These are phyloP conservation scores for Chaetomidium leptoderma DNA, from an alignment of 495 filamentous ascomycete genomes.

Conservation along the genomic window DNA sequence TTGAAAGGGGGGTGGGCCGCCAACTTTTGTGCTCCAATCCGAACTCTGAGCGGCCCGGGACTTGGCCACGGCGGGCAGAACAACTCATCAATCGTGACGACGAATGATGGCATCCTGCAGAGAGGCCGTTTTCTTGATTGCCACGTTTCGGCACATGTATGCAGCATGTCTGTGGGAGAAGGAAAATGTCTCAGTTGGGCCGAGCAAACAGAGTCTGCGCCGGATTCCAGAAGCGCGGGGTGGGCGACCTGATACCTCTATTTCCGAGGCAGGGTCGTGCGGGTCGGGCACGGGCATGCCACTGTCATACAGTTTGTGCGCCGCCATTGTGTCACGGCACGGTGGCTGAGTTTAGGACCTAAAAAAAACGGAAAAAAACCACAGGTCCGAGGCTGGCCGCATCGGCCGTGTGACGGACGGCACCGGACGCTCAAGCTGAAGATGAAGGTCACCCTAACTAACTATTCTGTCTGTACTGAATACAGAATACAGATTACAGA, in stretches of 20 bases:
- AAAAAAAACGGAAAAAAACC: background rate
- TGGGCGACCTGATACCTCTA: background rate
- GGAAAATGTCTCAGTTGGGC: background rate
- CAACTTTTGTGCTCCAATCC: constrained; percentile 10
- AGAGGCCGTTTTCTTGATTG: constrained; percentile 11
- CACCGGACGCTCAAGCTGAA: too few relatives aligned
- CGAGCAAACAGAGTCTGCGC: background rate
- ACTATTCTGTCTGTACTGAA: too few relatives aligned
- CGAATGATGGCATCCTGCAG: constrained; percentile 8
- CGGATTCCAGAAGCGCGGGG: background rate
- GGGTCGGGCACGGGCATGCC: background rate
- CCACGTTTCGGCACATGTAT: constrained; percentile 15
- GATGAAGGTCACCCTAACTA: too few relatives aligned
- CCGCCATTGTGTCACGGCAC: background rate
- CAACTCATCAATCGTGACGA: constrained; percentile 17
- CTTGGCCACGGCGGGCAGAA: constrained; percentile 6
- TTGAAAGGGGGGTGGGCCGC: too few relatives aligned
- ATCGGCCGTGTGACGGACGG: background rate
- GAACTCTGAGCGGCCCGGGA: background rate
- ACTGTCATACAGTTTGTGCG: constrained; percentile 3
- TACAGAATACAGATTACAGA: constrained; percentile 13
- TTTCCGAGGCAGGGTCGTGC: background rate
- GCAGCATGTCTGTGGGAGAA: background rate
- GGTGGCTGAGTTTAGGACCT: background rate
- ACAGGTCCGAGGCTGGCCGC: background rate